A percentile compares a stretch with the other conserved stretches of the same genome.
phyloP scores from a whole-genome alignment of 2,329 filamentous ascomycete species.

The Pseudogymnoascus sp. region DNA sequence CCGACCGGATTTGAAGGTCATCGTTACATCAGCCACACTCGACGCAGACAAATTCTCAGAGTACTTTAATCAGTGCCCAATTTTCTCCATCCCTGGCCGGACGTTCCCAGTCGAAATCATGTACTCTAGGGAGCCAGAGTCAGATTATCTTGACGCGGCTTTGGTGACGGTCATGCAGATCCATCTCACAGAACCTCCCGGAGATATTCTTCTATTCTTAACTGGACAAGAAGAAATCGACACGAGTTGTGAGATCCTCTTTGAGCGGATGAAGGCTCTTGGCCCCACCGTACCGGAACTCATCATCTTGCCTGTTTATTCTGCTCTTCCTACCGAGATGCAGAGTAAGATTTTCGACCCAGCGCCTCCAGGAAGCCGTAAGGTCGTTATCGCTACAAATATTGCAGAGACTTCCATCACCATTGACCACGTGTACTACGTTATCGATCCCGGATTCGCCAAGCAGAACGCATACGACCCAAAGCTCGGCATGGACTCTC shows the following conservation, averaged over 20 bases:
- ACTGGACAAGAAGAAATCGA: slow-evolving; percentile 98
- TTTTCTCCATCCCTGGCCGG: slow-evolving; percentile 90
- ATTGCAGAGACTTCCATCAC: slow-evolving; percentile 98
- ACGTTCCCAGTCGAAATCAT: slow-evolving; percentile 95
- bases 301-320: slow-evolving; percentile 92
- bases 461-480: slow-evolving; percentile 97
- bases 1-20: slow-evolving; percentile 81
- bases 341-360: slow-evolving; percentile 93
- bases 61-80: slow-evolving; percentile 93
- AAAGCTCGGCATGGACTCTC: slow-evolving; percentile 93
- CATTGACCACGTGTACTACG: slow-evolving; percentile 95
- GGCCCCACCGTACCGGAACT: slow-evolving; percentile 86
- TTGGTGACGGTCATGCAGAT: slow-evolving; percentile 98
- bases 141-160: slow-evolving; percentile 88
- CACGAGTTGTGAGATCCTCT: slow-evolving; percentile 83
- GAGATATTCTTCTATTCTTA: slow-evolving; percentile 93
- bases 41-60: slow-evolving; percentile 96
- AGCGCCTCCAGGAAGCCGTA: slow-evolving; percentile 73
- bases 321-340: slow-evolving; percentile 84
- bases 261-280: slow-evolving; percentile 91
- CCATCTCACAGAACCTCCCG: slow-evolving; percentile 81
- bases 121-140: slow-evolving; percentile 90
- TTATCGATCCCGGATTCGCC: slow-evolving; percentile 93
- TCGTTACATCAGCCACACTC: slow-evolving; percentile 91
- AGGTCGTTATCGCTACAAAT: slow-evolving; percentile 96